Base-by-base conservation (phyloP, 345 rosid genomes). In the Euclidium syriacum region DNA sequence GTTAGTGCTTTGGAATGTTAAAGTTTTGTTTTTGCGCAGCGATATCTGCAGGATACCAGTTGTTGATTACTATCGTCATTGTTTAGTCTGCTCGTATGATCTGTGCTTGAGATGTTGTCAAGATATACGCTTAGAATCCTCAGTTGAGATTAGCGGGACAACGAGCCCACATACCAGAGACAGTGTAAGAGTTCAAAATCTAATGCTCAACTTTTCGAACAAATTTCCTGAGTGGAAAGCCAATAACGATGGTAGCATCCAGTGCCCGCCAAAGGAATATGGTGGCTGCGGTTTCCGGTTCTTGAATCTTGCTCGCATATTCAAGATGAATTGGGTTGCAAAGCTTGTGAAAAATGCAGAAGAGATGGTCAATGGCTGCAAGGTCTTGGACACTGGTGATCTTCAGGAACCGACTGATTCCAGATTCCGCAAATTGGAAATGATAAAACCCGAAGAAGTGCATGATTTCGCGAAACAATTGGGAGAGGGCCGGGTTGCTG, bases 301-400 rank as follows among this genome's bases (percentile, higher is more conserved):
- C 40, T 64, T 83, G 68, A 79, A 75, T 58, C 79, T 85, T 25
- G 70, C 78, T 43, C 80, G 88, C 60, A 85, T 83, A 47, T 85
- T 88, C 56, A 85, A 88, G 81, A 83, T 85, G 88, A 85, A 83
- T 50, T 88, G 92, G 96, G 90, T 84, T 61, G 90, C 96, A 29
- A 85, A 83, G 69, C 85, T 85, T 68, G 88, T 84, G 39, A 88
- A 85, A 65, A 85, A 82, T 54, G 94, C 76, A 50, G 96, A 88
- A 75, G 96, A 88, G 71, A 78, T 88, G 86, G 94, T 84, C 43
- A 61, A 71, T 70, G 88, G 96, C 35, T 88, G 94, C 57, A 79
- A 70, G 73, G 82, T 82, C 52, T 22, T 54, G 60, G 75, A 78
- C 39, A n/a, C 65, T 68, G 58, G 51, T 26, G 38, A 67, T 71